Evolutionary conservation across 306 rosid species (phyloP), one percentile per base, ranked within the genome.

Genomic region (Casuarina glauca): DNA sequence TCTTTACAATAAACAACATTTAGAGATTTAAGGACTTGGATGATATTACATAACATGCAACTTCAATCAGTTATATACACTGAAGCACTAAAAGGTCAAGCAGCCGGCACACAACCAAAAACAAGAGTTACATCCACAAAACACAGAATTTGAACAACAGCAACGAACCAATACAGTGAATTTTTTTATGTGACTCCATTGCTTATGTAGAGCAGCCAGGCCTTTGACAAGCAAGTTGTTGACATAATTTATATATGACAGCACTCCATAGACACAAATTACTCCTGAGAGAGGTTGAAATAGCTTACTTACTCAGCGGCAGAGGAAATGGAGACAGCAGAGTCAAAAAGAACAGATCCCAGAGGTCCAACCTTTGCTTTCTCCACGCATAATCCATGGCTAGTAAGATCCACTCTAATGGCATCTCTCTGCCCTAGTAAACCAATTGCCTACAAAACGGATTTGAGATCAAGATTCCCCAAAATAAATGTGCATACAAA

Each of bases 361-460:
- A 95, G 83, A 73, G 99, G 99, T 77, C 99, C 99, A 51, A 95
- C 97, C 91, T 90, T 93, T 78, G 99, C 97, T 80, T 91, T 95
- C 80, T 89, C 86, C 75, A 93, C 90, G 35, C 45, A 76, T 38
- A 86, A 50, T 69, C 91, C 93, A 17, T 88, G 82, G 74, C 44
- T 76, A 4, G 93, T 84, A 78, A 95, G 96, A 88, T 93, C 99
- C 86, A 95, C 76, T 83, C 91, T 88, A 84, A 84, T 77, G 75
- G 89, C 75, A 78, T 90, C 89, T 84, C 86, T 93, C 50, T 77
- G 82, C 62, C 92, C 93, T 67, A 86, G 26, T 63, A 95, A 67
- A 68, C 93, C 96, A 88, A 75, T 91, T 72, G 90, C 90, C 97
- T 95, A 82, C 64, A 84, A 79, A 82, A 83, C 73, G 63, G 67